Percentiles rank a stretch among this genome's conserved stretches.
Conservation (phyloP, 2,329 filamentous ascomycete species). For the Colletotrichum sp. region DNA sequence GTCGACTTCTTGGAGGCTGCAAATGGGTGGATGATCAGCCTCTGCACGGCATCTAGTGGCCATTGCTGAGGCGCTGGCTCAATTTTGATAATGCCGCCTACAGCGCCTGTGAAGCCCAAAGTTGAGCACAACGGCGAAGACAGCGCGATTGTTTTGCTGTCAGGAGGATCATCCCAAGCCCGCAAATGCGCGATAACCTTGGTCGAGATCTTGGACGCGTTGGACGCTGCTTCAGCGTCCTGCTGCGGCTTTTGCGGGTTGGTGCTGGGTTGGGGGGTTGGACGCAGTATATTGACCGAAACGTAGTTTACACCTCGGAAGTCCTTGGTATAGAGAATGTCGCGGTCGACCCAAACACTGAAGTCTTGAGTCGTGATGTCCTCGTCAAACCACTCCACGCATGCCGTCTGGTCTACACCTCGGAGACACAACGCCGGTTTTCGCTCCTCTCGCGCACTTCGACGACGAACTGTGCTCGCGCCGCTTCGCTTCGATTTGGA, state of each 20-base stretch:
- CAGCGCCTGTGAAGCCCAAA: conserved; percentile 73
- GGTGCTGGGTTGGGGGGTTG: not conserved
- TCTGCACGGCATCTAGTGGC: conserved; percentile 66
- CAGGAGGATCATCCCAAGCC: conserved; percentile 86
- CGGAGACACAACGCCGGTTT: conserved; percentile 77
- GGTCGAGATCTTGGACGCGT: conserved; percentile 55
- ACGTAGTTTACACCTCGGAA: conserved; percentile 81
- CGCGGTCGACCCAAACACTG: conserved; percentile 84
- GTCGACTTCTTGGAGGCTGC: conserved; percentile 60
- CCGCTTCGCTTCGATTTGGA: conserved; percentile 78
- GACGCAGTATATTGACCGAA: conserved; percentile 52
- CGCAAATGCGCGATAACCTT: conserved; percentile 79
- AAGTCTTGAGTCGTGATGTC: conserved; percentile 63
- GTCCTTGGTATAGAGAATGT: conserved; percentile 73
- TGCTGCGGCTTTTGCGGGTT: conserved; percentile 64
- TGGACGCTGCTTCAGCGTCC: conserved; percentile 68
- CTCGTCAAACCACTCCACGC: conserved; percentile 80
- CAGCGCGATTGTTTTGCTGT: conserved; percentile 78
- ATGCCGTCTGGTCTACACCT: conserved; percentile 74
- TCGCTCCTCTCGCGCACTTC: conserved; percentile 65
- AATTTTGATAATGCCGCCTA: conserved; percentile 86
- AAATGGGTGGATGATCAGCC: conserved; percentile 84
- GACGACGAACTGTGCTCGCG: conserved; percentile 70
- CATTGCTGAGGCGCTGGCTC: conserved; percentile 80
- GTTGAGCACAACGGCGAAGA: conserved; percentile 79